Evolutionary conservation across 75 land plant species (phyloP).

Genomic region (Pinus taeda): DNA sequence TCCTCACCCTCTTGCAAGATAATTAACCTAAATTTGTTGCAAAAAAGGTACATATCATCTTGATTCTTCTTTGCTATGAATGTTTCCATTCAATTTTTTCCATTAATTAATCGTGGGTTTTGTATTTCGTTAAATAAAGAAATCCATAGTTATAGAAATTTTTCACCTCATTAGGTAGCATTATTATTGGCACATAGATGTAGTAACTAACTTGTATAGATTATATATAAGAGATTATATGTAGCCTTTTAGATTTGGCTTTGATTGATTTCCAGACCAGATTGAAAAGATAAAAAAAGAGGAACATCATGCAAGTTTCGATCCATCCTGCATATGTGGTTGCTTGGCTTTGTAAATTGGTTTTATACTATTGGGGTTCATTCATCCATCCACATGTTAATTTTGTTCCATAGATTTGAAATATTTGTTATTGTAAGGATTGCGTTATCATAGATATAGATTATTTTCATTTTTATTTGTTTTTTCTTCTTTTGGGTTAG

Average conservation of each 20-base stretch:
- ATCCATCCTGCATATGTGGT: not conserved
- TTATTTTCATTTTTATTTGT: no score
- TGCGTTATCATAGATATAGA: no score
- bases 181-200: not conserved
- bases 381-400: not conserved
- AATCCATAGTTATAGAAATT: not conserved
- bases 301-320: no score
- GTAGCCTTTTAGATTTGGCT: not conserved
- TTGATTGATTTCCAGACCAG: not conserved
- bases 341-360: not conserved
- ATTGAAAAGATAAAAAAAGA: no score
- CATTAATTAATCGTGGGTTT: not conserved
- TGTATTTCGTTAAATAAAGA: not conserved
- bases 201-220: not conserved
- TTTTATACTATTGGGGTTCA: not conserved
- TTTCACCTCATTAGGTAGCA: not conserved
- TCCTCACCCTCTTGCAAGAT: constrained; percentile 56
- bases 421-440: no score
- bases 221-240: not conserved
- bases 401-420: not conserved
- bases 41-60: constrained; percentile 41
- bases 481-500: no score
- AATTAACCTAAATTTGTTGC: constrained; percentile 82
- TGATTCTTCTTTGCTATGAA: not conserved
- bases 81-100: no score